These are phyloP conservation scores for Cenococcum geophilum DNA, from an alignment of 495 filamentous ascomycete genomes.

Conservation along the genomic window DNA sequence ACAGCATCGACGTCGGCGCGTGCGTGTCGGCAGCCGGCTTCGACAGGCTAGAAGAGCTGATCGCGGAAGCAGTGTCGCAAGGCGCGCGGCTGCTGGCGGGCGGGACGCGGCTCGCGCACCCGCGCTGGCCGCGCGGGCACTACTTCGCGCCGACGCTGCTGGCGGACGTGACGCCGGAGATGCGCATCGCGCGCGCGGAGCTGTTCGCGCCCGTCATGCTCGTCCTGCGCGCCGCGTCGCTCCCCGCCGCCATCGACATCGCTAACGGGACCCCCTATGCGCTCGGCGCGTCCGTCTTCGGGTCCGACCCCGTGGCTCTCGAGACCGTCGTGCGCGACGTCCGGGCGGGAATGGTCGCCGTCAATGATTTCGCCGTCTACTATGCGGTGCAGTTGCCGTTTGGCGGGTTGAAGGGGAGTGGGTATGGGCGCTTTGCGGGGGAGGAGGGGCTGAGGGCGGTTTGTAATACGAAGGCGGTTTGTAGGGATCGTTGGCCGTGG, in stretches of 20 bases:
- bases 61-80: constrained; percentile 65
- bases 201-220: constrained; percentile 89
- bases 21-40: constrained; percentile 77
- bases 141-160: constrained; percentile 90
- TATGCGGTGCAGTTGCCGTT: constrained; percentile 93
- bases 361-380: constrained; percentile 90
- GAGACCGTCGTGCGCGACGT: constrained; percentile 59
- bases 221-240: constrained; percentile 61
- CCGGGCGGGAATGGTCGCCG: constrained; percentile 78
- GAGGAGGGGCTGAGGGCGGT: constrained; percentile 78
- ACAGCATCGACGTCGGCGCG: constrained; percentile 72
- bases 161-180: constrained; percentile 60
- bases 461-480: constrained; percentile 82
- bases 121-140: constrained; percentile 65
- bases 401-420: constrained; percentile 77
- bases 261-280: constrained; percentile 38
- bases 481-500: constrained; percentile 60
- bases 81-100: constrained; percentile 79
- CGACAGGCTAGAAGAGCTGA: constrained; percentile 49
- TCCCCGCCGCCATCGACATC: constrained; percentile 37
- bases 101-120: constrained; percentile 66
- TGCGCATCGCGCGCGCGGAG: constrained; percentile 80
- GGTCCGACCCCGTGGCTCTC: constrained; percentile 48
- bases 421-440: constrained; percentile 89
- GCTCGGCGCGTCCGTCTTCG: constrained; percentile 59